These are phyloP conservation scores for Endotrypanum monterogeii DNA, from an alignment of 208 protist genomes.

Conservation along the genomic window DNA sequence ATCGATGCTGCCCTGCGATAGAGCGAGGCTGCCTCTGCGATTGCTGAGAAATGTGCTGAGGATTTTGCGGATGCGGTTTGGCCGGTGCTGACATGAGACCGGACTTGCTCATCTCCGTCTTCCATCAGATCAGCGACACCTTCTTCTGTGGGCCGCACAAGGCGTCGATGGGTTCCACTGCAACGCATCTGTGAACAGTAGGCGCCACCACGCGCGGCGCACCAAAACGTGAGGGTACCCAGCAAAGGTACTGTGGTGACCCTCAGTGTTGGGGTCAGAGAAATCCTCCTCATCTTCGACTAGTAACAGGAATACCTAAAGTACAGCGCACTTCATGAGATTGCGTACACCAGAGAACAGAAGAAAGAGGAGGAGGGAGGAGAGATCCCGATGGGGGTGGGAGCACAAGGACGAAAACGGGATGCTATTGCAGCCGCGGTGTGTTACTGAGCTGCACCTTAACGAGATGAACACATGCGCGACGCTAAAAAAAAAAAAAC, in stretches of 20 bases:
- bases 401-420: neutral
- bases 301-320: neutral
- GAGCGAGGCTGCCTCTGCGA: conserved; percentile 10
- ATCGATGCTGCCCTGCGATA: conserved; percentile 5
- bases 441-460: neutral
- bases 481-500: too few relatives aligned
- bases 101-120: conserved; percentile 17
- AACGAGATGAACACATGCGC: neutral
- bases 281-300: conserved; percentile 10
- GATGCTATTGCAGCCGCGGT: neutral
- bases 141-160: conserved; percentile 26
- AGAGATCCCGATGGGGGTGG: neutral
- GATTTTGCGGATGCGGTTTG: neutral
- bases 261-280: conserved; percentile 1
- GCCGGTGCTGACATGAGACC: neutral
- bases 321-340: neutral
- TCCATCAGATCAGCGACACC: conserved; percentile 27
- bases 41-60: conserved; percentile 8
- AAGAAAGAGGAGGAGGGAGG: neutral
- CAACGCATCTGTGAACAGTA: conserved; percentile 13
- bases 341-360: neutral
- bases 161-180: conserved; percentile 19
- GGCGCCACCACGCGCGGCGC: neutral
- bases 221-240: neutral
- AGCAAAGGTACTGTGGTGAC: neutral